Base-by-base conservation (phyloP, 2,329 filamentous ascomycete species). In the Zasmidium citrigriseum region DNA sequence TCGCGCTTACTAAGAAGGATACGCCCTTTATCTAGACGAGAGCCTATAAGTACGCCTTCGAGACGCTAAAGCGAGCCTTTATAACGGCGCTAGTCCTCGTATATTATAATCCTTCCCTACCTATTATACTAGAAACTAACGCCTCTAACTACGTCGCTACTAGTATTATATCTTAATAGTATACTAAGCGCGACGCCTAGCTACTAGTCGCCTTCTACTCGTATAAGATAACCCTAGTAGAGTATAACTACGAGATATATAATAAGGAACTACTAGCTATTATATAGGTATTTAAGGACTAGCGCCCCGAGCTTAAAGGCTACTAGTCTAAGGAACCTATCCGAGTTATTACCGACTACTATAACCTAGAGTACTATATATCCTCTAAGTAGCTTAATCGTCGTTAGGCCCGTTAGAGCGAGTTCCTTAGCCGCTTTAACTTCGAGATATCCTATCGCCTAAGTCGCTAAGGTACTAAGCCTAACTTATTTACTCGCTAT, bases 251-350 rank as follows among this genome's bases (percentile, higher is more conserved):
- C n/a, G n/a, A n/a, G n/a, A n/a, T n/a, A 3, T 58, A 61, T 23
- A 29, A 64, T 23, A 57, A 57, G 46, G 59, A 64, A 38, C 62
- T 77, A 0, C 48, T 76, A 3, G 70, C 71, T 2, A 71, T 77
- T 34, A 55, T 76, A 1, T 16, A 49, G 10, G 29, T 46, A n/a
- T 64, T 75, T 16, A 47, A 71, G 52, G 50, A 68, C 52, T 74
- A 59, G 67, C 4, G 61, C 18, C 52, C 61, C 22, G 55, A 72
- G 29, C 60, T 73, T 0, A 49, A 67, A 52, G 55, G 62, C 46
- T 2, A 20, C 34, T 12, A 29, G n/a, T 10, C 46, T 5, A 48
- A 22, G 38, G 41, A 34, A 52, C 27, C 18, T 21, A 52, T 16
- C 23, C 14, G 22, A 12, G 5, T 12, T n/a, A n/a, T n/a, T n/a